Evolutionary conservation across 331 rosid species (phyloP).

Genomic region (Quercus lobata): DNA sequence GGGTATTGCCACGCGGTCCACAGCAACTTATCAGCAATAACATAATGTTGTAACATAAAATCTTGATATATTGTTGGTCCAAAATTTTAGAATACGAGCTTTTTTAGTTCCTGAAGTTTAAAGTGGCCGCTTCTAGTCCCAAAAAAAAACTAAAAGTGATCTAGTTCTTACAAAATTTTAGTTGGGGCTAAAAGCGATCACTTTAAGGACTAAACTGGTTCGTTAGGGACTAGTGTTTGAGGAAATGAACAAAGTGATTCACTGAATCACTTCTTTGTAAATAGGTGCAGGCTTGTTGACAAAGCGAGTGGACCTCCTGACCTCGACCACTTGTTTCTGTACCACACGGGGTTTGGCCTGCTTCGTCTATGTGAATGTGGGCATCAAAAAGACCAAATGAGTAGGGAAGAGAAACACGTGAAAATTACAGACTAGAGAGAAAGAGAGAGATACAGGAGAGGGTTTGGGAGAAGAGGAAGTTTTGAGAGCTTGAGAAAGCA

Average conservation of each 20-base stretch:
- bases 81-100: too few relatives aligned
- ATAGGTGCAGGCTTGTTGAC: slow-evolving; percentile 28
- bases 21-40: slow-evolving; percentile 26
- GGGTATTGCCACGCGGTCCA: slow-evolving; percentile 47
- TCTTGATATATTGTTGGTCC: too few relatives aligned
- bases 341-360: slow-evolving; percentile 35
- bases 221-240: too few relatives aligned
- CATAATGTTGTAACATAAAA: not conserved
- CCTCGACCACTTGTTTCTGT: slow-evolving; percentile 43
- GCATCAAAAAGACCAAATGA: not conserved
- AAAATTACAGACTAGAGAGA: too few relatives aligned
- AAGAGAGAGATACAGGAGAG: slow-evolving; percentile 39
- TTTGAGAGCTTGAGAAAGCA: slow-evolving; percentile 54
- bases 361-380: slow-evolving; percentile 32
- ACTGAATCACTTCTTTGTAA: not conserved
- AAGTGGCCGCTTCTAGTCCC: too few relatives aligned
- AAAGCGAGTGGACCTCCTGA: slow-evolving; percentile 72
- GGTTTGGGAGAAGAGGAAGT: slow-evolving; percentile 43
- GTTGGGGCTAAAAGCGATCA: too few relatives aligned
- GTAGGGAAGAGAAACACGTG: not conserved
- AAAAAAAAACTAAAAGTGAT: too few relatives aligned
- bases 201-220: too few relatives aligned
- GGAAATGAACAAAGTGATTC: not conserved
- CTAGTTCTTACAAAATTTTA: too few relatives aligned
- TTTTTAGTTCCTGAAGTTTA: too few relatives aligned